Evolutionary conservation across 2,329 filamentous ascomycete genomes (phyloP).

Genomic region (Falciphora oryzae): DNA sequence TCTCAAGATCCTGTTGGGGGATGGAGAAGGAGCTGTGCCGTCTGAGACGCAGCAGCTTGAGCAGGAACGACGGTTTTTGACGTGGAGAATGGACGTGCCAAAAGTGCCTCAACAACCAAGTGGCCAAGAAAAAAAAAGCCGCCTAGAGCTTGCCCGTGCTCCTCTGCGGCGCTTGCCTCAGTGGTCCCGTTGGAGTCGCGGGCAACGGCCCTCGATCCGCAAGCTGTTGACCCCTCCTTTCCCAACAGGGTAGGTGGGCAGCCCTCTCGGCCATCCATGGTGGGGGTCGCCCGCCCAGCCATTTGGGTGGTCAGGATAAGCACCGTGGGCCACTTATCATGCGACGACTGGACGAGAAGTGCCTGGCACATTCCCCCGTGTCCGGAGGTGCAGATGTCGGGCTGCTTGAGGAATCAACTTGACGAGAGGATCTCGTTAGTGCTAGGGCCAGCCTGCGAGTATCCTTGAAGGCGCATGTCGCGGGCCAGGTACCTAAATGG

Average conservation of each 20-base stretch:
- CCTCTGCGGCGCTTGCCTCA: background rate
- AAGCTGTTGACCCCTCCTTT: background rate
- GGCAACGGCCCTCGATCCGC: background rate
- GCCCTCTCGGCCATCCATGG: background rate
- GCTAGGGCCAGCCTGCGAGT: background rate
- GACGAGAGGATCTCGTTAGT: background rate
- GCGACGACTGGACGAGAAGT: background rate
- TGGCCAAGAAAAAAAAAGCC: too few species aligned
- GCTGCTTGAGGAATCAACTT: background rate
- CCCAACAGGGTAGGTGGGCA: background rate
- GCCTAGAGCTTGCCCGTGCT: background rate
- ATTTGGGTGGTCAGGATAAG: background rate
- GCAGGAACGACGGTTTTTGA: background rate
- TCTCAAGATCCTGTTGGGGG: background rate
- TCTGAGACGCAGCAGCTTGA: background rate
- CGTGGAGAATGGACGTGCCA: background rate
- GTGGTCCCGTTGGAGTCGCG: background rate
- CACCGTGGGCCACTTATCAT: background rate
- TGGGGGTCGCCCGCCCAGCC: background rate
- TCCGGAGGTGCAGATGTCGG: background rate
- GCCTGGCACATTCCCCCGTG: background rate
- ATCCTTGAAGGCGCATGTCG: too few species aligned
- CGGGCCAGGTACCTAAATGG: too few species aligned
- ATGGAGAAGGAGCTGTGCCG: background rate
- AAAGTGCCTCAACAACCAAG: constrained; percentile 13